Base-by-base conservation (phyloP, 768 basidiomycete genomes). In the Trametes cubensis region DNA sequence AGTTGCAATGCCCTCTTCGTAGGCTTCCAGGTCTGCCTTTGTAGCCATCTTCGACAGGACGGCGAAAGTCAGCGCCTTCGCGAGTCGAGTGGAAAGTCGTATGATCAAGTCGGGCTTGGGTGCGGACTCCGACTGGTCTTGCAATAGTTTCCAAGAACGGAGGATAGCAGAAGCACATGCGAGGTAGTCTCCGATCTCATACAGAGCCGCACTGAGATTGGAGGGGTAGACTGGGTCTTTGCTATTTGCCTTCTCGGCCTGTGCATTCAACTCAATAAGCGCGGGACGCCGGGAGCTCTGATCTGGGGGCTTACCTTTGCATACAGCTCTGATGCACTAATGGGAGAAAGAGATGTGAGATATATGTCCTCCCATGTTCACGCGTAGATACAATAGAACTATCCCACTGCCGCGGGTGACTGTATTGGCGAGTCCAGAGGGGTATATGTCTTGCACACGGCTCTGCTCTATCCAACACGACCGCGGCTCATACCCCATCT, bases 131-230 rank as follows among this genome's bases (percentile, higher is more conserved):
- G n/a, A 23, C 15, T 46, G 49, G 42, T 53, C 20, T 28, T 23
- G 10, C 28, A 68, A 18, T 3, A 57, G 39, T n/a, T 52, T 58
- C 65, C 62, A 67, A 2, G 67, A 34, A 15, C 67, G 63, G 0
- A 64, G 45, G 13, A 70, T 55, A 4, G 66, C 67, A n/a, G 63
- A 54, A 11, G 58, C 26, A 38, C 58, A 68, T 14, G 21, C 51
- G 0, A 28, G 17, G 25, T 70, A 68, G 41, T 68, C 61, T 11
- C 66, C 63, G 10, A 53, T 18, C 39, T 68, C 69, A 50, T 63
- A 70, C 26, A 68, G 41, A 13, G 69, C 63, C 4, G 69, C 67
- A 28, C 69, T 70, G 39, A 70, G 49, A 38, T 68, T 70, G 13
- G 69, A 68, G 0, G 69, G 67, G 53, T 67, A 70, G 10, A 66